phyloP scores from a whole-genome alignment of 2,329 filamentous ascomycete species.

The Epichloe elymi region DNA sequence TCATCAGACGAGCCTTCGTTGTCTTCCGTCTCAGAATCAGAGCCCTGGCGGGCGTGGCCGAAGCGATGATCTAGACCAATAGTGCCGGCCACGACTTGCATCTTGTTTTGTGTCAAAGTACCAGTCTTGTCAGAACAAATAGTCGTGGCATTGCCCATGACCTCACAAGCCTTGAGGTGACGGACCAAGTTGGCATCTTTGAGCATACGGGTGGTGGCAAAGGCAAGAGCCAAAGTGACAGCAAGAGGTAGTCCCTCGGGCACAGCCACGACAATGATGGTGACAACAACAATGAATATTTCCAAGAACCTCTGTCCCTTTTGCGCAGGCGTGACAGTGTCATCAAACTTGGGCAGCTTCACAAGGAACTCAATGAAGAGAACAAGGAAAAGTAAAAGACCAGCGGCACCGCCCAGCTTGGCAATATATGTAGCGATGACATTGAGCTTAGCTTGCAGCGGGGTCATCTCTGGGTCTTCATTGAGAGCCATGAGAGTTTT shows the following conservation, averaged over 20 bases:
- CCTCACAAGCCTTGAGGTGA: constrained; percentile 65
- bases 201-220: constrained; percentile 65
- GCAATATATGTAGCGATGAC: constrained; percentile 66
- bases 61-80: constrained; percentile 44
- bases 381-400: constrained; percentile 68
- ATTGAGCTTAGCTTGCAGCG: constrained; percentile 64
- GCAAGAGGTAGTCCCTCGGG: constrained; percentile 66
- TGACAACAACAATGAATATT: constrained; percentile 67
- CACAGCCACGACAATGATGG: constrained; percentile 68
- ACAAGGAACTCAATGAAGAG: constrained; percentile 78
- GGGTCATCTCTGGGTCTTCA: constrained; percentile 62
- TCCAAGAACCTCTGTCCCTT: constrained; percentile 71
- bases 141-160: constrained; percentile 66
- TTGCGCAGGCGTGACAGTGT: constrained; percentile 42
- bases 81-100: constrained; percentile 51
- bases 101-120: constrained; percentile 55
- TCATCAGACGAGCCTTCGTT: constrained; percentile 14
- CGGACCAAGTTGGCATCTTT: constrained; percentile 67
- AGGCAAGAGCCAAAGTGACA: constrained; percentile 64
- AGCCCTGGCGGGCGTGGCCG: constrained; percentile 24
- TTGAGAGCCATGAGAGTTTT: constrained; percentile 63
- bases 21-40: constrained; percentile 13
- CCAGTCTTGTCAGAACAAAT: constrained; percentile 59
- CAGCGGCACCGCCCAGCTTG: constrained; percentile 63
- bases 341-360: constrained; percentile 38